A percentile compares a stretch with the other conserved stretches of the same genome.
These are phyloP conservation scores for Turnera subulata DNA, from an alignment of 345 rosid genomes.

Conservation along the genomic window DNA sequence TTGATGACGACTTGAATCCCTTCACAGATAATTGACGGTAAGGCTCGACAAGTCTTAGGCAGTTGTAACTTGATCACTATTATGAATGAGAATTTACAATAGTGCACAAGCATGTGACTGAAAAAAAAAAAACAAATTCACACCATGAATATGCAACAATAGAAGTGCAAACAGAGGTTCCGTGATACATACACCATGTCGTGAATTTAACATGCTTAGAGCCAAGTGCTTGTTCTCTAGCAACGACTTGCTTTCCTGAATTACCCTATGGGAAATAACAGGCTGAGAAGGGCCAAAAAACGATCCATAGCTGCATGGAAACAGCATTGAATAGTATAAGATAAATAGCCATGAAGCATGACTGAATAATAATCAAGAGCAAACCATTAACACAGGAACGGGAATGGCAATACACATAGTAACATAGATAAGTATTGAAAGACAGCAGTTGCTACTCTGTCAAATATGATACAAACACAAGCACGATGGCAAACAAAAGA, in stretches of 20 bases:
- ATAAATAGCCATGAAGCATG: no score
- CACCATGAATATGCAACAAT: no score
- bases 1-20: no score
- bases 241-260: constrained; percentile 91
- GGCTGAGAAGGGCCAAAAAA: constrained; percentile 96
- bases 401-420: no score
- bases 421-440: no score
- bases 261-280: constrained; percentile 82
- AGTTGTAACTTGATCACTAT: no score
- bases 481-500: no score
- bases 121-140: neutral
- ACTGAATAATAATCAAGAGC: no score
- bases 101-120: neutral
- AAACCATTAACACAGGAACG: neutral
- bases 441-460: neutral
- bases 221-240: constrained; percentile 65
- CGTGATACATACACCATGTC: constrained; percentile 39
- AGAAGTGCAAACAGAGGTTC: neutral
- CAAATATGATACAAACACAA: neutral
- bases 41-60: no score
- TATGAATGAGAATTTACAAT: neutral
- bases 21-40: no score
- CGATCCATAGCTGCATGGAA: constrained; percentile 70
- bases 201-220: constrained; percentile 27
- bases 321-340: neutral